These are phyloP conservation scores for Botrytis galanthina DNA, from an alignment of 2,329 filamentous ascomycete species.

Conservation along the genomic window DNA sequence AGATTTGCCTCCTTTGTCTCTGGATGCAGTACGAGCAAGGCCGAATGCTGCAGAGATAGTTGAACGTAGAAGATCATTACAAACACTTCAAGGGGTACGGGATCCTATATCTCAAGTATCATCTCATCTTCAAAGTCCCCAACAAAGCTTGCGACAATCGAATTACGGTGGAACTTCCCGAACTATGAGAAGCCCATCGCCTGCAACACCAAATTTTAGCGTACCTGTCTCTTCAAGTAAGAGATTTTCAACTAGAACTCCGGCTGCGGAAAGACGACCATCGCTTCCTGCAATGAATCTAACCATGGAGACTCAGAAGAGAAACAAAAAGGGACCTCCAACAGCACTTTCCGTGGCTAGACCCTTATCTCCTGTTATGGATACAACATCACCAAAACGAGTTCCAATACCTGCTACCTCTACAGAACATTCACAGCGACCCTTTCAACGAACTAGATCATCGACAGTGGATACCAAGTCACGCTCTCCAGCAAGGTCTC, in stretches of 20 bases:
- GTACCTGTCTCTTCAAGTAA: constrained; percentile 34
- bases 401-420: constrained; percentile 21
- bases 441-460: constrained; percentile 21
- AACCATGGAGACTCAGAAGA: constrained; percentile 22
- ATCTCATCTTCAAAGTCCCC: constrained; percentile 28
- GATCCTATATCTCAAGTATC: constrained; percentile 27
- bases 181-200: constrained; percentile 22
- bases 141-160: constrained; percentile 24
- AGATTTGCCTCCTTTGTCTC: constrained; percentile 24
- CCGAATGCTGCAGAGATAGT: constrained; percentile 34
- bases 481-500: constrained; percentile 18
- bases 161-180: constrained; percentile 26
- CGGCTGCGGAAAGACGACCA: constrained; percentile 18
- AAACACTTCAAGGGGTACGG: constrained; percentile 29
- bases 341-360: constrained; percentile 24
- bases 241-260: constrained; percentile 23
- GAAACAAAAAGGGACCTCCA: constrained; percentile 25
- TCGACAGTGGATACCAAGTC: constrained; percentile 22
- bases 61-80: constrained; percentile 37
- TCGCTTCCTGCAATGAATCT: constrained; percentile 13
- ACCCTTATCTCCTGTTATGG: constrained; percentile 28
- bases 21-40: constrained; percentile 28
- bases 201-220: constrained; percentile 37
- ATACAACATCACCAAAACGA: constrained; percentile 24
- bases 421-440: constrained; percentile 20